Evolutionary conservation across 208 protist species (phyloP).

Genomic region (Trichomonas vaginalis): DNA sequence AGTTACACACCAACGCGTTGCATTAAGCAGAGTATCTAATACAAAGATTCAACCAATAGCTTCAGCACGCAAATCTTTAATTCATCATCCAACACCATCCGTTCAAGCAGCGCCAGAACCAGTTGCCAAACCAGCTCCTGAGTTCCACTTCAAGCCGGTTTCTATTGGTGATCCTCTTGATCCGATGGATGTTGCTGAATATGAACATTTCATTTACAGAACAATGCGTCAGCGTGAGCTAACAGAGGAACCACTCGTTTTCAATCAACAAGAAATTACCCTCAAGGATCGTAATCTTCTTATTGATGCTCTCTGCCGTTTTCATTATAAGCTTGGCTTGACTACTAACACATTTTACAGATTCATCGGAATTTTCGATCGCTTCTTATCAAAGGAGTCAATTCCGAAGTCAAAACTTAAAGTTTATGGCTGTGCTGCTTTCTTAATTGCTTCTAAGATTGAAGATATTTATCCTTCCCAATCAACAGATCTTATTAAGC

Average conservation of each 20-base stretch:
- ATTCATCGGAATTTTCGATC: neutral
- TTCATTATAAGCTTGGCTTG: neutral
- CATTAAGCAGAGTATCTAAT: neutral
- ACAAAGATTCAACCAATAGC: neutral
- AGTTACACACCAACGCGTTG: neutral
- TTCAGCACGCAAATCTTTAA: neutral
- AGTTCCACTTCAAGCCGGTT: neutral
- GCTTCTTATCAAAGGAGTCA: neutral
- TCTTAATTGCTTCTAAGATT: conserved; percentile 13
- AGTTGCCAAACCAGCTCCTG: neutral
- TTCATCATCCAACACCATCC: neutral
- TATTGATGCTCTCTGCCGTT: neutral
- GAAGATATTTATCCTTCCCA: neutral
- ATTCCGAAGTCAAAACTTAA: neutral
- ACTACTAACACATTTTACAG: neutral
- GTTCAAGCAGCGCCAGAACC: neutral
- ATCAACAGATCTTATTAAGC: neutral
- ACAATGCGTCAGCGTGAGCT: neutral
- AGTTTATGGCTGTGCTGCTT: neutral
- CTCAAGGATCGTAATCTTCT: neutral
- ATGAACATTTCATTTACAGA: neutral
- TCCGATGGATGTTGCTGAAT: neutral
- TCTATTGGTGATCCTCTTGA: neutral
- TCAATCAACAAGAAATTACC: neutral
- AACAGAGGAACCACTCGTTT: neutral